Base-by-base conservation (phyloP, 345 rosid genomes). In the Streptanthus diversifolius region DNA sequence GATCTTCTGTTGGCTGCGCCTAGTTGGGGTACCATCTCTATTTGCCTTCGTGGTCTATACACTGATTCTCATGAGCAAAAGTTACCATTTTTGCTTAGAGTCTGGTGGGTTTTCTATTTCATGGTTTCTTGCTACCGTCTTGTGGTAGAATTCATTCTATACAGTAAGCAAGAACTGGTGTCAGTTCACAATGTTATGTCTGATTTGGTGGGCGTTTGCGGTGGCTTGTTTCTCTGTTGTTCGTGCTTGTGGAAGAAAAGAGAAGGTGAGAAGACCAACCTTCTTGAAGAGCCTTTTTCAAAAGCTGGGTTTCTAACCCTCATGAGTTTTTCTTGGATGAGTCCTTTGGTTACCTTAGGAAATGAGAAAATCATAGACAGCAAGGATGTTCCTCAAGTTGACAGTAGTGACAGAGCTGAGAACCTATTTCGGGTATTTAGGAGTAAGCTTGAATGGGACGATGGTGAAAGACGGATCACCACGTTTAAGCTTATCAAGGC, bases 31-130 rank as follows among this genome's bases (percentile, higher is more conserved):
- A 75, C 81, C 18, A 63, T 87, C 55, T 74, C 76, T 58, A 63
- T 81, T 49, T 78, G 62, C 69, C 41, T 88, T 66, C 64, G 79
- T 48, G 25, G 48, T 48, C 76, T 72, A 8, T 63, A 70, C 71
- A 68, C 65, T 12, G 55, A 61, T 70, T 75, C 80, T n/a, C 55
- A 62, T 17, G 81, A 63, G 45, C 40, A 49, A 19, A 82, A 69
- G 65, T 81, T 87, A 40, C 88, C 87, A 4, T 32, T 85, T 56
- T 60, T 82, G 7, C 79, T 92, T 71, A 84, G 91, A 72, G 53
- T 86, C 58, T 92, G 95, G 96, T 86, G 88, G 89, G 89, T 77
- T 13, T 82, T 87, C 65, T 88, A 78, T 70, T 70, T 81, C 14
- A 44, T 77, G 60, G 68, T 88, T 73, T 85, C 93, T 53, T 83